Percentiles rank a stretch among this genome's conserved stretches.
Evolutionary conservation across 2,329 filamentous ascomycete genomes (phyloP).

Genomic region (Colletotrichum lupini): DNA sequence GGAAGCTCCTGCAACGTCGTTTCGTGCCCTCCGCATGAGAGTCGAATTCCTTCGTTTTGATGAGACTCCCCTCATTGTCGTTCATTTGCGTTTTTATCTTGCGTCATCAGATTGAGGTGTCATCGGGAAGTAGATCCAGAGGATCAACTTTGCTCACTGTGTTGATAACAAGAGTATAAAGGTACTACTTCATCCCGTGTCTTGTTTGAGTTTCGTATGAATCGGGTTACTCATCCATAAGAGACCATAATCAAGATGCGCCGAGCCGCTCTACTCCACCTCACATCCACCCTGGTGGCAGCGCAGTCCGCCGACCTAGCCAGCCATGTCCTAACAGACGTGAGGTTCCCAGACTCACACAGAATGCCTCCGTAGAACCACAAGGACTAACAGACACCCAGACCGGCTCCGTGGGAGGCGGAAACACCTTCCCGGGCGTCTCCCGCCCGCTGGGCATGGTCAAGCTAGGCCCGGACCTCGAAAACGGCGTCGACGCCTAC

Average conservation of each 20-base stretch:
- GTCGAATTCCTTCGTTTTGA: not conserved
- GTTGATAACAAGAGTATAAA: not conserved
- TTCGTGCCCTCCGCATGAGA: conserved; percentile 4
- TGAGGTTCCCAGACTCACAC: conserved; percentile 37
- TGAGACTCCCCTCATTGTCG: not conserved
- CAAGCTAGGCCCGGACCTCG: conserved; percentile 62
- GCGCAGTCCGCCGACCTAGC: conserved; percentile 41
- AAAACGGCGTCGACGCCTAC: conserved; percentile 61
- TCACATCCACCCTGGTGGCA: conserved; percentile 10
- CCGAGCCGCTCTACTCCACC: conserved; percentile 4
- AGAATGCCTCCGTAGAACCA: not conserved
- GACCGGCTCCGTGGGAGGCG: conserved; percentile 57
- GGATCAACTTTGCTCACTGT: not conserved
- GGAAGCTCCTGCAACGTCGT: conserved; percentile 24
- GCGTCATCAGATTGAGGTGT: not conserved
- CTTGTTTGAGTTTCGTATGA: not conserved
- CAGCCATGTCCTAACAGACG: conserved; percentile 48
- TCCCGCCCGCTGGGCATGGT: conserved; percentile 59
- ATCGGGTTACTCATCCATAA: not conserved
- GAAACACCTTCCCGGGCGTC: conserved; percentile 63
- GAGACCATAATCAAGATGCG: not conserved
- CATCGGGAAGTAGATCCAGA: not conserved
- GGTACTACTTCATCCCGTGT: not conserved
- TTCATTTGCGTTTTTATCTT: not conserved
- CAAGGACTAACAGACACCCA: conserved; percentile 38